Percentiles rank a stretch among this genome's conserved stretches.
These are phyloP conservation scores for Colletotrichum truncatum DNA, from an alignment of 2,329 filamentous ascomycete genomes.

Conservation along the genomic window DNA sequence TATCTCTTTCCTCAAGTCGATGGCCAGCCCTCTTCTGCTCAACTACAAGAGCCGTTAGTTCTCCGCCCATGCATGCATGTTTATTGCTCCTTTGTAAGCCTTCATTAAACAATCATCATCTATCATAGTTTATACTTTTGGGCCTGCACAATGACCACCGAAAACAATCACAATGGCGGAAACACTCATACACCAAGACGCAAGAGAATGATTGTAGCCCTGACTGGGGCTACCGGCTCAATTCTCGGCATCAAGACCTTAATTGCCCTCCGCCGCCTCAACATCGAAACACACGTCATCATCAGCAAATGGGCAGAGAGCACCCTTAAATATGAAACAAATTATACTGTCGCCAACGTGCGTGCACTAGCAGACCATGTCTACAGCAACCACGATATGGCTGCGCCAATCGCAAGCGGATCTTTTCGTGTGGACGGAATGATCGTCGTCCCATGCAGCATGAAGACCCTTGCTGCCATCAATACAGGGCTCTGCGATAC, in stretches of 20 bases:
- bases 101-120: too few species aligned
- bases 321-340: conserved; percentile 54
- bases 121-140: too few species aligned
- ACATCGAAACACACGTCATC: conserved; percentile 58
- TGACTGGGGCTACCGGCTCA: conserved; percentile 60
- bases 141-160: too few species aligned
- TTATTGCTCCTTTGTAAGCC: too few species aligned
- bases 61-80: too few species aligned
- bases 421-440: conserved; percentile 54
- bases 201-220: conserved; percentile 53
- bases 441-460: conserved; percentile 57
- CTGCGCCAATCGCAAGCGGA: conserved; percentile 54
- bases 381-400: conserved; percentile 48
- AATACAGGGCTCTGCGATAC: conserved; percentile 52
- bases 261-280: conserved; percentile 47
- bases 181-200: too few species aligned
- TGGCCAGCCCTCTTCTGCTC: too few species aligned
- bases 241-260: conserved; percentile 52
- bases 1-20: too few species aligned
- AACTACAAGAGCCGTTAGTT: too few species aligned
- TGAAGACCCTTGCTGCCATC: conserved; percentile 57
- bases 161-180: too few species aligned
- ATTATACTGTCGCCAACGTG: background rate
- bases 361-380: background rate
- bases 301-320: conserved; percentile 58